These are phyloP conservation scores for Urostyla sp. DNA, from an alignment of 73 alveolate genomes.

Conservation along the genomic window DNA sequence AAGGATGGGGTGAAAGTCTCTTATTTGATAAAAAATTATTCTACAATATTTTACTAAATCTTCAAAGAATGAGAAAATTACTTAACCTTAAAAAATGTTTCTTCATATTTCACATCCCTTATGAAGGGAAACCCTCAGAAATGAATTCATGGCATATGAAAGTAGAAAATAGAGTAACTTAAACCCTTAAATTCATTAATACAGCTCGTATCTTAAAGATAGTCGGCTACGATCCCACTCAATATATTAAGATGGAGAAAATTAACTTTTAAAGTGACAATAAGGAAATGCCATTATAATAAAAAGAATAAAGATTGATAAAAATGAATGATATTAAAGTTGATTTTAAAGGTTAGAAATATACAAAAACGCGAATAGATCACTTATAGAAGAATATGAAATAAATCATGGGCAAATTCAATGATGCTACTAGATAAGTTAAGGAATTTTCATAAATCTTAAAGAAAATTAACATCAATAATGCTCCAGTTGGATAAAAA, in stretches of 20 bases:
- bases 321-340: constrained; percentile 7
- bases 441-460: constrained; percentile 27
- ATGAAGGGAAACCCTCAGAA: constrained; percentile 47
- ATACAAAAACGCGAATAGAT: not conserved
- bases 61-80: constrained; percentile 57
- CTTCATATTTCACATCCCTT: constrained; percentile 52
- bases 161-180: constrained; percentile 42
- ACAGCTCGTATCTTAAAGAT: constrained; percentile 37
- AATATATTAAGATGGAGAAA: constrained; percentile 38
- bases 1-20: constrained; percentile 37
- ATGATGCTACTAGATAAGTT: constrained; percentile 24
- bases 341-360: constrained; percentile 10
- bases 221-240: constrained; percentile 61
- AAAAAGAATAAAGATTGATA: not conserved
- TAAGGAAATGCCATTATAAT: not conserved
- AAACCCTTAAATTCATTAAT: constrained; percentile 47
- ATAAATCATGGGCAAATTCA: constrained; percentile 1
- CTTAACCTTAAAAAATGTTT: constrained; percentile 54
- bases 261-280: not conserved
- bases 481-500: not conserved
- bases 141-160: constrained; percentile 45
- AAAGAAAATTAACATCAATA: constrained; percentile 10
- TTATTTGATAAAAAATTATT: constrained; percentile 55
- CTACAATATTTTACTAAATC: constrained; percentile 32
- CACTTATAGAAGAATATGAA: constrained; percentile 2